phyloP scores from a whole-genome alignment of 257 asterid genomes.

The Solanum acaule region DNA sequence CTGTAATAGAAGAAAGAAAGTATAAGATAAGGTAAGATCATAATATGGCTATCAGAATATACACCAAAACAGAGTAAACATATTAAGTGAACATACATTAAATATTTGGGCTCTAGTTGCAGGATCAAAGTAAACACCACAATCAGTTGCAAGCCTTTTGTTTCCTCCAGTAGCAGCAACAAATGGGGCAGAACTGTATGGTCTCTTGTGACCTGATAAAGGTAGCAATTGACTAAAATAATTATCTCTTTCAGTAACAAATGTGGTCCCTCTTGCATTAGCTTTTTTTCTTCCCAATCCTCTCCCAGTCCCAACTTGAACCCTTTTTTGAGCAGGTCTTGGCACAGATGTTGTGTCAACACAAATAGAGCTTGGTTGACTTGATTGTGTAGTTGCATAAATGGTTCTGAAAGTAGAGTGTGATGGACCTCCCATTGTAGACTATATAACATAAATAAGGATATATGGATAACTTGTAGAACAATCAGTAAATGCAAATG shows the following conservation, averaged over 20 bases:
- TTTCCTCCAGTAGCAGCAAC: neutral
- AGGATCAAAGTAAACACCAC: neutral
- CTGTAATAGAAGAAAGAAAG: neutral
- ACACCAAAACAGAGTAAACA: neutral
- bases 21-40: neutral
- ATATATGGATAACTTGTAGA: too few species aligned
- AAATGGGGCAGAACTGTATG: neutral
- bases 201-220: neutral
- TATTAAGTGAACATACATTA: neutral
- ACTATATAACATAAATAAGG: neutral
- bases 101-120: neutral
- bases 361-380: neutral
- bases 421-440: neutral
- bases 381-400: too few species aligned
- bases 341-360: neutral
- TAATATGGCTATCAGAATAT: neutral
- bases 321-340: neutral
- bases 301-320: neutral
- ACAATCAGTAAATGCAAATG: neutral
- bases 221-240: too few species aligned
- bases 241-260: too few species aligned
- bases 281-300: neutral
- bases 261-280: neutral
- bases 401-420: neutral
- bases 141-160: too few species aligned